Evolutionary conservation across 768 basidiomycete genomes (phyloP), one percentile per base, ranked within the genome.

Genomic region (Boletus subcaerulescens): DNA sequence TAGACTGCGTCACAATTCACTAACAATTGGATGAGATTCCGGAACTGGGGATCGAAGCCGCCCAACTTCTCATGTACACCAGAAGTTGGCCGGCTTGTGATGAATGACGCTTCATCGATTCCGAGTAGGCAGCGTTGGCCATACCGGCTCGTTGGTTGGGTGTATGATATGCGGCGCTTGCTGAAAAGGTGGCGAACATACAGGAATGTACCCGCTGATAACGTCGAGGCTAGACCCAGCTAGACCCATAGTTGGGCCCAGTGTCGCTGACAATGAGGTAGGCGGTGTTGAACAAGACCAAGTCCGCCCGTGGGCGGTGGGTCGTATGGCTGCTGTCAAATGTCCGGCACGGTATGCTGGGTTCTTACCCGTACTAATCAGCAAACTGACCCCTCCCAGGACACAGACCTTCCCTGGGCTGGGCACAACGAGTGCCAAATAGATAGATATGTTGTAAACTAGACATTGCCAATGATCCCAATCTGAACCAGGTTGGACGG

Each of bases 141-240:
- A 80, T 68, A 13, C 78, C 79, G 17, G 78, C 64, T 9, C 53
- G 72, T 20, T 45, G 47, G 57, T 78, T 76, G 17, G 60, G 60
- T 20, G 73, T 70, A 57, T 80, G 76, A 56, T 61, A 78, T 14
- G 79, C 65, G 50, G 26, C 79, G 74, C 59, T 80, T 70, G 5
- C 69, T 67, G 20, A 14, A 43, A 50, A 29, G 33, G 32, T 11
- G 32, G 32, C 32, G 32, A 33, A 58, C 56, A 6, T 15, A 60
- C 61, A 68, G 41, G 40, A 58, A 55, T 9, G 45, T 57, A 66
- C 4, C 70, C 64, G 3, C 48, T 54, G 13, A 61, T 20, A 42
- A 70, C 65, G 56, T 62, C 60, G 0, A 67, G 11, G 3, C 57
- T 61, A 10, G 38, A 24, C 5, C 68, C 58, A 24, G 53, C 58